Conservation (phyloP, 1,284 basidiomycete genomes). For the Cryptococcus jaspeensis region DNA sequence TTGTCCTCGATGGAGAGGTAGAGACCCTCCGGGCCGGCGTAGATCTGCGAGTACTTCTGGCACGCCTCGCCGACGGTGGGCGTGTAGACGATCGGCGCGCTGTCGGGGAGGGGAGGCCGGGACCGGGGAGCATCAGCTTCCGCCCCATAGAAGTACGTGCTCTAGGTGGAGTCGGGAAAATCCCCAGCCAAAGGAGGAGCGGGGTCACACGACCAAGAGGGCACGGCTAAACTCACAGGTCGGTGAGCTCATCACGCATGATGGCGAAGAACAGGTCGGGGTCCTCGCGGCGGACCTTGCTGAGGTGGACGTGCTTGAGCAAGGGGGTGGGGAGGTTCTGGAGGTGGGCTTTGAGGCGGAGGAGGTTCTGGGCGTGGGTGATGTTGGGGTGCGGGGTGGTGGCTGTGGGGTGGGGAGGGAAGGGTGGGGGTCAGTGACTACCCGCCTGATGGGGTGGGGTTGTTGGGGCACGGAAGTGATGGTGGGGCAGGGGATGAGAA, state of each 20-base stretch:
- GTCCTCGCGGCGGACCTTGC: slow-evolving; percentile 38
- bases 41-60: slow-evolving; percentile 78
- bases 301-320: slow-evolving; percentile 46
- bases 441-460: background rate
- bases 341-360: slow-evolving; percentile 43
- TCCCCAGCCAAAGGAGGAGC: background rate
- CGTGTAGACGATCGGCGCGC: slow-evolving; percentile 81
- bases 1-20: slow-evolving; percentile 86
- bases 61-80: slow-evolving; percentile 90
- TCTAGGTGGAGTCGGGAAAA: background rate
- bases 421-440: background rate
- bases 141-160: background rate
- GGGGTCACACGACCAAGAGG: slow-evolving; percentile 1
- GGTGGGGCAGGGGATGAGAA: background rate
- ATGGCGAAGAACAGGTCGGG: slow-evolving; percentile 45
- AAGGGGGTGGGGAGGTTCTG: slow-evolving; percentile 37
- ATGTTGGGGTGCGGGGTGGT: slow-evolving; percentile 19
- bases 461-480: background rate
- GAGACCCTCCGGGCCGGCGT: slow-evolving; percentile 67
- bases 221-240: slow-evolving; percentile 32
- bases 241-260: slow-evolving; percentile 40
- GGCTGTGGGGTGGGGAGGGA: background rate
- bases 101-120: too few relatives aligned
- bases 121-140: background rate
- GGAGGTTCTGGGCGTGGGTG: slow-evolving; percentile 37